These are phyloP conservation scores for Dispira parvispora DNA, from an alignment of 192 early-diverging fungal species.

Conservation along the genomic window DNA sequence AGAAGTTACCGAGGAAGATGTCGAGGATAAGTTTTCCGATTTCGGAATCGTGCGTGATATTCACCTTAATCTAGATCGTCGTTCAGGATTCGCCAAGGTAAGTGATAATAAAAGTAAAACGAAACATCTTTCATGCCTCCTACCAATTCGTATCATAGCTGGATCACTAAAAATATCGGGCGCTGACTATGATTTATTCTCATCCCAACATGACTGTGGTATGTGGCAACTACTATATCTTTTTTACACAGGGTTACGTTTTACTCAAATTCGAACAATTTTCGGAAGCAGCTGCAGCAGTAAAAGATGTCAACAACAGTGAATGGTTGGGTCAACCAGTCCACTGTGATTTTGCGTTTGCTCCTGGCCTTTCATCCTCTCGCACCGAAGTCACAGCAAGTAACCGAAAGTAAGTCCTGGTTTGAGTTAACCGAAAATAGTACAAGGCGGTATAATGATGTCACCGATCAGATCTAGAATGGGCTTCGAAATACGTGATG, in stretches of 20 bases:
- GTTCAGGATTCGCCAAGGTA: conserved; percentile 92
- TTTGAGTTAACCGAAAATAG: not conserved
- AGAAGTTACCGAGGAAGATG: conserved; percentile 82
- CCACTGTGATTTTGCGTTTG: conserved; percentile 77
- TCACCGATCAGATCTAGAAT: too few relatives aligned
- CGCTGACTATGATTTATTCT: not conserved
- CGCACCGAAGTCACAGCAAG: not conserved
- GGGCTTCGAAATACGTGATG: too few relatives aligned
- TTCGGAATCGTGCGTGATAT: conserved; percentile 82
- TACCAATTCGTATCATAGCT: not conserved
- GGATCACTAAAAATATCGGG: not conserved
- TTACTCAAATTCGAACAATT: conserved; percentile 71
- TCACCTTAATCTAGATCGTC: conserved; percentile 84
- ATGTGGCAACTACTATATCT: not conserved
- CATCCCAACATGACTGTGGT: not conserved
- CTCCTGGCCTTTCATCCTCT: conserved; percentile 22
- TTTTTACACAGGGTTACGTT: conserved; percentile 68
- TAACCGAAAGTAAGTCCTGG: conserved; percentile 1
- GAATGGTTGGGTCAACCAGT: conserved; percentile 60
- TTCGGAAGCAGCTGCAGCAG: conserved; percentile 66
- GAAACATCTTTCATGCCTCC: not conserved
- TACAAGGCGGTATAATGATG: too few relatives aligned
- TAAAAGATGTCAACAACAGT: conserved; percentile 49
- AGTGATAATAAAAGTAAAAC: not conserved
- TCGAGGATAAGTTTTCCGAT: conserved; percentile 74